These are phyloP conservation scores for Ramicandelaber brevisporus DNA, from an alignment of 192 early-diverging fungal species.

Conservation along the genomic window DNA sequence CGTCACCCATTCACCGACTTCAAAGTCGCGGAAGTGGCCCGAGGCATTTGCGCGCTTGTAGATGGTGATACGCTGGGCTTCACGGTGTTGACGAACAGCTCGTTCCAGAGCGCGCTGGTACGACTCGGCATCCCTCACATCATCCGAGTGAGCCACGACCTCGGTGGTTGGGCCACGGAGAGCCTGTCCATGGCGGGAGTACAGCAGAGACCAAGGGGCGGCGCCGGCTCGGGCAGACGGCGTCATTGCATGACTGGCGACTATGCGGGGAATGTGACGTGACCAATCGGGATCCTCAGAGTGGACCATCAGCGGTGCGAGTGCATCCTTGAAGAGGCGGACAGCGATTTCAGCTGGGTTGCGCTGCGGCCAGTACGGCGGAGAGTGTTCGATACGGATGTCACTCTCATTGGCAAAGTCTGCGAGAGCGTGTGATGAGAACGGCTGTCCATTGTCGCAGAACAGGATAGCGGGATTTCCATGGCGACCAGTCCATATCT, in stretches of 20 bases:
- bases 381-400: slow-evolving; percentile 1
- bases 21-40: too few relatives aligned
- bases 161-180: too few relatives aligned
- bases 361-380: slow-evolving; percentile 4
- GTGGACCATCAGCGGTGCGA: slow-evolving; percentile 1
- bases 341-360: slow-evolving; percentile 6
- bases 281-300: slow-evolving; percentile 1
- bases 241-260: slow-evolving; percentile 3
- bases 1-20: too few relatives aligned
- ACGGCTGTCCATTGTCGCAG: slow-evolving; percentile 6
- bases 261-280: slow-evolving; percentile 3
- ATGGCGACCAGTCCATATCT: slow-evolving; percentile 1
- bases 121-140: too few relatives aligned
- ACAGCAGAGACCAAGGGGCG: too few relatives aligned
- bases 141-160: too few relatives aligned
- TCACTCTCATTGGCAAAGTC: background rate
- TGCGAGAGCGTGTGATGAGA: background rate
- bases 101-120: too few relatives aligned
- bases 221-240: too few relatives aligned
- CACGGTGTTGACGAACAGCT: too few relatives aligned
- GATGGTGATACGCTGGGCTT: too few relatives aligned
- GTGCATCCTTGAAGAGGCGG: slow-evolving; percentile 5
- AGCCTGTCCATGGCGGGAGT: too few relatives aligned
- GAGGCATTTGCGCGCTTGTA: too few relatives aligned
- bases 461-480: slow-evolving; percentile 1